Evolutionary conservation across 129 eudicot species (phyloP), one percentile per base, ranked within the genome.

Genomic region (Centaurea solstitialis): DNA sequence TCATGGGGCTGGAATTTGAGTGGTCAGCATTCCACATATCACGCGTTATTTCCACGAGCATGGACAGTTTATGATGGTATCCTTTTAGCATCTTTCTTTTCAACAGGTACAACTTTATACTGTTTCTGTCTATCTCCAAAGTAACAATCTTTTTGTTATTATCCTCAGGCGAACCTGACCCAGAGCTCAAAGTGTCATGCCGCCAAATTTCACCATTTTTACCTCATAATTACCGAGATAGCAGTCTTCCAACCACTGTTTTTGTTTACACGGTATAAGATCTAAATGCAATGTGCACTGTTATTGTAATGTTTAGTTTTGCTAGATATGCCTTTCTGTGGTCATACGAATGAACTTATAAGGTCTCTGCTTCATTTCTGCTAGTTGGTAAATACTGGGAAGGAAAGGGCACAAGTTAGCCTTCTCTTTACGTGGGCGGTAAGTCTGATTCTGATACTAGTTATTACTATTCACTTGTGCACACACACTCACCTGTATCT

Each of bases 1-100:
- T 94, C 99, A 59, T 94, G 99, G 99, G 99, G 97, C 0, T 94
- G 99, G 99, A 94, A 94, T 85, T 86, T 94, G 81, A 89, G 74
- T 83, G 99, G 99, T 47, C 99, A 94, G 74, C 93, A 94, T 82
- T 94, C 99, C 17, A 92, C 99, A 38, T 94, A 94, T 80, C 97
- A 92, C 80, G 99, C 97, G 15, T 81, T 94, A 70, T 94, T 94
- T 79, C 99, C 97, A 67, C 86, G 99, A 87, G 94, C 99, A 47
- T 94, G 99, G 99, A 94, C 97, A 18, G 82, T 94, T 73, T 94
- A 94, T 84, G 97, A 94, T 78, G 99, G 99, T 92, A 80, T 77
- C 7, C 66, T 68, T 85, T n/a, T 28, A n/a, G 13, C 70, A 5
- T 33, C 72, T 8, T 41, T 26, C 73, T 68, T 68, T 68, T 68